phyloP scores from a whole-genome alignment of 164 flowering plant species.

The Liriodendron chinense region DNA sequence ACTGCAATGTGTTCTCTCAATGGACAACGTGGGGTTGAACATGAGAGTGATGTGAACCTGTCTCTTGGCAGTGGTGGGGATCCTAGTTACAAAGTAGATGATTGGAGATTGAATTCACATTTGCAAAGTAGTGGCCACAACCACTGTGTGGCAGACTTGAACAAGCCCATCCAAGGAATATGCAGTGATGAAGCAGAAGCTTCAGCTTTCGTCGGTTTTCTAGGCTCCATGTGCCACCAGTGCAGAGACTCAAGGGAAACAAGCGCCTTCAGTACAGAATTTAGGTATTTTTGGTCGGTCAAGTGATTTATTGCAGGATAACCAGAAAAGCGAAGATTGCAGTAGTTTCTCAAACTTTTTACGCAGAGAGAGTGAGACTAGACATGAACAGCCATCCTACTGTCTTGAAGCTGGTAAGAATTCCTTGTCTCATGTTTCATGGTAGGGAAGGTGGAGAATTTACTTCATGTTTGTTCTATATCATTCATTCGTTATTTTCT shows the following conservation, averaged over 20 bases:
- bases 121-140: conserved; percentile 9
- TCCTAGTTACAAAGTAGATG: conserved; percentile 24
- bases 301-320: conserved; percentile 23
- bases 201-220: conserved; percentile 34
- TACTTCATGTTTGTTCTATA: too few species aligned
- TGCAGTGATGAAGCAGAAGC: conserved; percentile 41
- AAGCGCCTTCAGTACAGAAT: conserved; percentile 16
- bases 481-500: too few species aligned
- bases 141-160: conserved; percentile 60
- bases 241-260: conserved; percentile 9
- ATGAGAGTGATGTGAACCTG: conserved; percentile 31
- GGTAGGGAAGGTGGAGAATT: too few species aligned
- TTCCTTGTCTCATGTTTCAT: too few species aligned
- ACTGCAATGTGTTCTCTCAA: conserved; percentile 18
- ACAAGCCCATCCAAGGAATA: conserved; percentile 52
- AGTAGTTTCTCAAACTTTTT: conserved; percentile 9
- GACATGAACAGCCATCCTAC: conserved; percentile 23
- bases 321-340: conserved; percentile 14
- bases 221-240: conserved; percentile 21
- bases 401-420: conserved; percentile 36
- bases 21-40: conserved; percentile 20
- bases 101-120: conserved; percentile 28
- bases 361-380: conserved; percentile 21
- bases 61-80: conserved; percentile 26
- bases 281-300: conserved; percentile 14